phyloP scores from a whole-genome alignment of 371 early-diverging fungal species.

The Blakeslea trispora region DNA sequence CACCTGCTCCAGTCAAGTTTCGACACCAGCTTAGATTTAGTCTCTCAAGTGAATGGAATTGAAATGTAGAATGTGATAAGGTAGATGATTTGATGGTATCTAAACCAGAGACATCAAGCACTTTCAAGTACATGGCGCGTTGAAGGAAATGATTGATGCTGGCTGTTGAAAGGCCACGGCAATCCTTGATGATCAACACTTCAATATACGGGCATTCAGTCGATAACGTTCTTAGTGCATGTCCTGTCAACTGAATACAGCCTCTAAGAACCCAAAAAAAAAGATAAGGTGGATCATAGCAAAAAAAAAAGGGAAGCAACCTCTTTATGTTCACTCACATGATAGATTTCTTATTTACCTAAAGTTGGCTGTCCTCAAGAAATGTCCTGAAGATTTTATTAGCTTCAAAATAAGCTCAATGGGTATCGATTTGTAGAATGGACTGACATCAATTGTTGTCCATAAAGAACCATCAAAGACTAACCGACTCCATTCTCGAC shows the following conservation, averaged over 20 bases:
- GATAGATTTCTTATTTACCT: no score
- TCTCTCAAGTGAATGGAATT: constrained; percentile 36
- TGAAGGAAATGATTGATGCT: constrained; percentile 47
- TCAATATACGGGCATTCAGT: constrained; percentile 57
- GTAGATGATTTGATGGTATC: constrained; percentile 49
- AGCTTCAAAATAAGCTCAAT: constrained; percentile 46
- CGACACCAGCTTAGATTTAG: constrained; percentile 60
- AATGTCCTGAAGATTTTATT: constrained; percentile 50
- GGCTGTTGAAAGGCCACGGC: constrained; percentile 49
- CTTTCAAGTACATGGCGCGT: constrained; percentile 20
- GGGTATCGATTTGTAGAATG: constrained; percentile 55
- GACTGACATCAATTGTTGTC: constrained; percentile 46
- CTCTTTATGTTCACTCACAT: no score
- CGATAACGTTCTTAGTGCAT: constrained; percentile 48
- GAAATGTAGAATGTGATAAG: constrained; percentile 29
- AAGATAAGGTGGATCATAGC: no score
- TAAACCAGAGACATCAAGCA: constrained; percentile 52
- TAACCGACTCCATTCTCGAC: constrained; percentile 48
- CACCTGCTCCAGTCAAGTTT: constrained; percentile 52
- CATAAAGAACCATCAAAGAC: constrained; percentile 59
- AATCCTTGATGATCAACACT: constrained; percentile 51
- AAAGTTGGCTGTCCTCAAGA: constrained; percentile 54
- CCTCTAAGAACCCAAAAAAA: constrained; percentile 47
- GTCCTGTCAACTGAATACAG: constrained; percentile 57
- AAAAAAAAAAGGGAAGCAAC: no score